A percentile compares a stretch with the other conserved stretches of the same genome.
phyloP scores from a whole-genome alignment of 495 filamentous ascomycete species.

The Aspergillus mulundensis region DNA sequence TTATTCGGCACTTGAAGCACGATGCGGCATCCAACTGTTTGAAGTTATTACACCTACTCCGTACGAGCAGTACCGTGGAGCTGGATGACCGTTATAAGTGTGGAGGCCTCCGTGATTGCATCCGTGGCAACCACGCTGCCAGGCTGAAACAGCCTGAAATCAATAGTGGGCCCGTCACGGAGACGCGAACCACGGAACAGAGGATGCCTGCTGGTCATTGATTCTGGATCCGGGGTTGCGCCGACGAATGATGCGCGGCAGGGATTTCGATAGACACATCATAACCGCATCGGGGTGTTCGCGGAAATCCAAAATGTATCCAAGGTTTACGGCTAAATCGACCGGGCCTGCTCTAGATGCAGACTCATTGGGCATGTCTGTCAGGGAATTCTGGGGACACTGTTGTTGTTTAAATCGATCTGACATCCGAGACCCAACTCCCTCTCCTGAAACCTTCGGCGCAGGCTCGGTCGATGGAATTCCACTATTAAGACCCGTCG shows the following conservation, averaged over 20 bases:
- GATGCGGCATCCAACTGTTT: background rate
- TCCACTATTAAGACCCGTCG: background rate
- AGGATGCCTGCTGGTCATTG: background rate
- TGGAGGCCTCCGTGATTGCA: no score
- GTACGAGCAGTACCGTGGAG: background rate
- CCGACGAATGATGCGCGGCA: background rate
- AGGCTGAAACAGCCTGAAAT: background rate
- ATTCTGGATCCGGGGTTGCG: constrained; percentile 1
- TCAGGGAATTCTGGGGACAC: background rate
- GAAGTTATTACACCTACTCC: background rate
- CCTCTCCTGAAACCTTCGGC: background rate
- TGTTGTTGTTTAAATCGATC: background rate
- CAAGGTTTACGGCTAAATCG: background rate
- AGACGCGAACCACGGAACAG: background rate
- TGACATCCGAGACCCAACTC: background rate
- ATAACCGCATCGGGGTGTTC: background rate
- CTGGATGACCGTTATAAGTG: no score
- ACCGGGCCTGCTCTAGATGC: background rate
- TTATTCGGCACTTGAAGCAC: background rate
- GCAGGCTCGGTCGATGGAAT: background rate
- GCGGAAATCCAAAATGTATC: background rate
- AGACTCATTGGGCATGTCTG: background rate
- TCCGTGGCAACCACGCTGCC: background rate
- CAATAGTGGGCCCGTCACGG: background rate
- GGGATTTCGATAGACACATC: background rate